phyloP scores from a whole-genome alignment of 2,329 filamentous ascomycete species.

The Helicocarpus griseus region DNA sequence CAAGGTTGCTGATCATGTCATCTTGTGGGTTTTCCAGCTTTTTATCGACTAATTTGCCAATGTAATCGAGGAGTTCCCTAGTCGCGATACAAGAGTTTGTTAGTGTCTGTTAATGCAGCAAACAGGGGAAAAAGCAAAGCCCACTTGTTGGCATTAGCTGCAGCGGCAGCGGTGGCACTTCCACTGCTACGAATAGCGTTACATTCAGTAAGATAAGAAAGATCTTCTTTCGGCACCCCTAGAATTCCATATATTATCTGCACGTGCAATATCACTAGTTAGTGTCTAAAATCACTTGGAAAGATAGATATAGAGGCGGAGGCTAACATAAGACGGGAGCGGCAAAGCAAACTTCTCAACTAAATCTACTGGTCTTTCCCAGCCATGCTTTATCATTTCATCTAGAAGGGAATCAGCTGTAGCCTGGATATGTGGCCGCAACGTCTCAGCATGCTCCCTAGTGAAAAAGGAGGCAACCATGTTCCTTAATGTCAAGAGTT shows the following conservation, averaged over 20 bases:
- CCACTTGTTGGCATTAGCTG: constrained; percentile 36
- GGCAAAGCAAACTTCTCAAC: constrained; percentile 40
- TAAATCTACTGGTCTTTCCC: constrained; percentile 34
- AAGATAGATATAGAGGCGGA: background rate
- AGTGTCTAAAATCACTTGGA: background rate
- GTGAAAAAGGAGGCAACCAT: constrained; percentile 41
- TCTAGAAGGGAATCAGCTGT: constrained; percentile 38
- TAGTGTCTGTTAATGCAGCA: background rate
- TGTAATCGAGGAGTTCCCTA: constrained; percentile 38
- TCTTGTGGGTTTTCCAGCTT: constrained; percentile 31
- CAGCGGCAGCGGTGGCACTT: constrained; percentile 39
- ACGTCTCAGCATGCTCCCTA: constrained; percentile 27
- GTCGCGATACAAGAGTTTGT: background rate
- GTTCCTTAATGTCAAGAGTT: too few relatives aligned
- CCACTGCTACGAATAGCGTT: constrained; percentile 40
- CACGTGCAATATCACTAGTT: background rate
- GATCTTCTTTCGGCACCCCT: constrained; percentile 39
- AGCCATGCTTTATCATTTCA: constrained; percentile 29
- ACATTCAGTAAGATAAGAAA: constrained; percentile 39
- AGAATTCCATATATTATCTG: constrained; percentile 44
- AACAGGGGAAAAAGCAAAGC: constrained; percentile 1
- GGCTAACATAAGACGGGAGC: constrained; percentile 38
- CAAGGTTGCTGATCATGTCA: constrained; percentile 38
- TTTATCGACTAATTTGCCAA: constrained; percentile 35
- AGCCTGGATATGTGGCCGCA: constrained; percentile 39